A percentile compares a stretch with the other conserved stretches of the same genome.
Conservation (phyloP, 2,329 filamentous ascomycete genomes). For the Hypomyces rosellus region DNA sequence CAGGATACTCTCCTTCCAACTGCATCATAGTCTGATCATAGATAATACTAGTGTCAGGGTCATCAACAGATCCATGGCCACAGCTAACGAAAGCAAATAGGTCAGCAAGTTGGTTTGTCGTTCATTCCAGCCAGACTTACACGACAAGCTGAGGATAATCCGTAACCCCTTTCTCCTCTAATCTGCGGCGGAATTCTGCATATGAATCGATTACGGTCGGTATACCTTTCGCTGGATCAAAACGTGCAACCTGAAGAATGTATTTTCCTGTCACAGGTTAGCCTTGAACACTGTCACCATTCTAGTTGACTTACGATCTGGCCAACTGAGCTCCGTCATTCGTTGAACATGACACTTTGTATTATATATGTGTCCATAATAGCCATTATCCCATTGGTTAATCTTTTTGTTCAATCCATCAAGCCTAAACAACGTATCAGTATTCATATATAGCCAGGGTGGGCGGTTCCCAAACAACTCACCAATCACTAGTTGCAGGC, state of each 20-base stretch:
- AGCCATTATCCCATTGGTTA: constrained; percentile 61
- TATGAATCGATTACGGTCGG: constrained; percentile 71
- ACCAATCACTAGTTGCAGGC: constrained; percentile 73
- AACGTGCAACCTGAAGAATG: constrained; percentile 74
- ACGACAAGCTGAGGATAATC: constrained; percentile 64
- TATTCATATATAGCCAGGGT: too few species aligned
- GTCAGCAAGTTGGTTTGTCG: too few species aligned
- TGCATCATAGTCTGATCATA: constrained; percentile 66
- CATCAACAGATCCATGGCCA: constrained; percentile 74
- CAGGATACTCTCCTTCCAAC: constrained; percentile 55
- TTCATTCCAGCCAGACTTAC: constrained; percentile 23
- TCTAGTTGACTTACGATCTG: constrained; percentile 34
- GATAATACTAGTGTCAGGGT: constrained; percentile 67
- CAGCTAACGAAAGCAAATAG: constrained; percentile 31
- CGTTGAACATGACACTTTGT: constrained; percentile 51
- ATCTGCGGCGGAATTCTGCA: constrained; percentile 59
- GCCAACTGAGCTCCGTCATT: constrained; percentile 53
- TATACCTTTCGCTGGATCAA: constrained; percentile 79
- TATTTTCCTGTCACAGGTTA: constrained; percentile 48
- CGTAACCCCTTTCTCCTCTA: constrained; percentile 43
- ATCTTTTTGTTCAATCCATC: constrained; percentile 76
- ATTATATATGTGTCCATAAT: constrained; percentile 71
- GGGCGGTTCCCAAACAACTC: background rate
- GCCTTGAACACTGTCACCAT: background rate
- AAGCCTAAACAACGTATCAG: constrained; percentile 32